Evolutionary conservation across 2,329 filamentous ascomycete genomes (phyloP).

Genomic region (Colletotrichum endophyticum): DNA sequence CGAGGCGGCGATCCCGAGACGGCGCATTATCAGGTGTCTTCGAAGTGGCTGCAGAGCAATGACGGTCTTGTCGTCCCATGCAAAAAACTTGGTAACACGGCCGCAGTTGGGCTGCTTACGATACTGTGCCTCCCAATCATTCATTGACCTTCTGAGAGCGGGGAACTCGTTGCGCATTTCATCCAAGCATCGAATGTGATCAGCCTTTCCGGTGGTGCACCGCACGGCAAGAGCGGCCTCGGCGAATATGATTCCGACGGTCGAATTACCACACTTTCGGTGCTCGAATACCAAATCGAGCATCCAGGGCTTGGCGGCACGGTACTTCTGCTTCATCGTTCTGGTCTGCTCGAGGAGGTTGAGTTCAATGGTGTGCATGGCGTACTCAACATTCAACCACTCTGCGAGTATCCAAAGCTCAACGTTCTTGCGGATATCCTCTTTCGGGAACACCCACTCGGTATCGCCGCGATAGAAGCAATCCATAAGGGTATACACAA

Average conservation of each 20-base stretch:
- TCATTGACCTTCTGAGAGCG: not conserved
- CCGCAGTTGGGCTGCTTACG: too few species aligned
- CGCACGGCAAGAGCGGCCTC: not conserved
- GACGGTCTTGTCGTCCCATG: too few species aligned
- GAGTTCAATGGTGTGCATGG: not conserved
- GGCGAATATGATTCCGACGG: not conserved
- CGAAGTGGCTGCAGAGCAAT: too few species aligned
- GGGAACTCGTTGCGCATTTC: not conserved
- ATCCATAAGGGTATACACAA: not conserved
- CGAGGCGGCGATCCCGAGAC: too few species aligned
- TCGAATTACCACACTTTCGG: not conserved
- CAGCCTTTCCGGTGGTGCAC: not conserved
- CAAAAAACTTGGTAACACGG: too few species aligned
- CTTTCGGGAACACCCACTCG: not conserved
- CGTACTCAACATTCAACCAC: not conserved
- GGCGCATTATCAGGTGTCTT: too few species aligned
- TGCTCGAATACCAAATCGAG: fast-evolving
- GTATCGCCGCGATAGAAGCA: not conserved
- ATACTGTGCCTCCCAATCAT: not conserved
- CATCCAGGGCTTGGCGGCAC: not conserved
- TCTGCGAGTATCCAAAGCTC: not conserved
- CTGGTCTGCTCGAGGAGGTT: not conserved
- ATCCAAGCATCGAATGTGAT: not conserved
- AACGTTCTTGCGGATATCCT: not conserved
- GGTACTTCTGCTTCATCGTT: not conserved